Base-by-base conservation (phyloP, 495 filamentous ascomycete genomes). In the Penicillium salamii region DNA sequence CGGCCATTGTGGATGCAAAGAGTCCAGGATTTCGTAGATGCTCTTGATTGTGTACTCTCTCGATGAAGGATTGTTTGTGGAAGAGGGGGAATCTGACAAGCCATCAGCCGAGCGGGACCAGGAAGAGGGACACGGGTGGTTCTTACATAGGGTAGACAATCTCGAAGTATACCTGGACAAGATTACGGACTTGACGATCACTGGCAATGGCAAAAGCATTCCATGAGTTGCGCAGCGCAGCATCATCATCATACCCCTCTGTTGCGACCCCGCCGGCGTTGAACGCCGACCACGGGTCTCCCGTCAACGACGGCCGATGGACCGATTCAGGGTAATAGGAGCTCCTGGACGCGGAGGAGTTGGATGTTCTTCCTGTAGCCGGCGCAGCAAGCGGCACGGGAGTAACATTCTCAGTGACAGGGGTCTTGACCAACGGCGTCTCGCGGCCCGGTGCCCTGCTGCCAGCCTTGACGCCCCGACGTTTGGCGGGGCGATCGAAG, bases 401-500 rank as follows among this genome's bases (percentile, higher is more conserved):
- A 18, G 36, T 32, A 7, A 33, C 21, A 38, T 47, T 29, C 7
- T 55, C 59, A 5, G 35, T 19, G 28, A 15, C 34, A 19, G 41
- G 28, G 7, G 42, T 14, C 13, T 15, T 52, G 21, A 44, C 18
- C 28, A 33, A 29, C n/a, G 50, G 47, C 1, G 46, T 43, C 15
- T 62, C 56, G 12, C 46, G 56, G 7, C 18, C n/a, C 29, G 32
- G 39, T 31, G 26, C 38, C 21, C 44, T 51, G 15, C 49, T 51
- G 32, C 62, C 62, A 42, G 62, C 62, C 37, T 65, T 66, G 37
- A 66, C 61, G 34, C 88, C 88, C 46, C 88, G 78, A 9, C 88
- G 77, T 54, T 84, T 83, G 61, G 82, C 86, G 20, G 82, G 82
- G 45, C 88, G 70, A 38, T 83, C 71, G 59, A 84, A 89, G 38